phyloP scores from a whole-genome alignment of 108 stramenopile species.

The Epithemia pelagica region DNA sequence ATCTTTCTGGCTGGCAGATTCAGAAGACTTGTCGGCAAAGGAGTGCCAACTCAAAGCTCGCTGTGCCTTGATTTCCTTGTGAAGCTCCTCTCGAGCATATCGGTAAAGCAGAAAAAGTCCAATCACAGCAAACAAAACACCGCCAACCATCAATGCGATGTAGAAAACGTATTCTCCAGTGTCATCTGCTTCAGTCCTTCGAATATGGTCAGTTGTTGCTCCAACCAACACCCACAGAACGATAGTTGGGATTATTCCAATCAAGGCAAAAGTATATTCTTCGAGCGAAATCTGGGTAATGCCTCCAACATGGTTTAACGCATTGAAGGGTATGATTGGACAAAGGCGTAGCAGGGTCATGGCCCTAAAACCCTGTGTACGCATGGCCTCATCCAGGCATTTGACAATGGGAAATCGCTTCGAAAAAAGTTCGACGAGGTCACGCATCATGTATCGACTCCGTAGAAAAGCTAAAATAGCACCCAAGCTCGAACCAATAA shows the following conservation, averaged over 20 bases:
- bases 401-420: constrained; percentile 43
- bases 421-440: constrained; percentile 42
- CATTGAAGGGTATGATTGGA: constrained; percentile 63
- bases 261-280: constrained; percentile 10
- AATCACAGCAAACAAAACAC: not conserved
- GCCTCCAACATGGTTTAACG: constrained; percentile 46
- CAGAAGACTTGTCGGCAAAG: not conserved
- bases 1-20: not conserved
- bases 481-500: constrained; percentile 51
- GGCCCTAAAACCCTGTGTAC: constrained; percentile 61
- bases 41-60: not conserved
- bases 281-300: constrained; percentile 20
- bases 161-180: not conserved
- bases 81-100: not conserved
- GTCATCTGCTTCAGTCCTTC: not conserved
- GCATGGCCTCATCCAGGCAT: constrained; percentile 48
- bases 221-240: constrained; percentile 42
- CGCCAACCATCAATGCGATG: not conserved
- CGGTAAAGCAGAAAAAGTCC: not conserved
- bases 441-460: constrained; percentile 59
- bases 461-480: constrained; percentile 47
- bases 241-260: constrained; percentile 23
- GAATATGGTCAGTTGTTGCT: constrained; percentile 24
- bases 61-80: not conserved
- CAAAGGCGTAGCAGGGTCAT: constrained; percentile 49